A percentile compares a stretch with the other conserved stretches of the same genome.
These are phyloP conservation scores for Mycena venus DNA, from an alignment of 768 basidiomycete genomes.

Conservation along the genomic window DNA sequence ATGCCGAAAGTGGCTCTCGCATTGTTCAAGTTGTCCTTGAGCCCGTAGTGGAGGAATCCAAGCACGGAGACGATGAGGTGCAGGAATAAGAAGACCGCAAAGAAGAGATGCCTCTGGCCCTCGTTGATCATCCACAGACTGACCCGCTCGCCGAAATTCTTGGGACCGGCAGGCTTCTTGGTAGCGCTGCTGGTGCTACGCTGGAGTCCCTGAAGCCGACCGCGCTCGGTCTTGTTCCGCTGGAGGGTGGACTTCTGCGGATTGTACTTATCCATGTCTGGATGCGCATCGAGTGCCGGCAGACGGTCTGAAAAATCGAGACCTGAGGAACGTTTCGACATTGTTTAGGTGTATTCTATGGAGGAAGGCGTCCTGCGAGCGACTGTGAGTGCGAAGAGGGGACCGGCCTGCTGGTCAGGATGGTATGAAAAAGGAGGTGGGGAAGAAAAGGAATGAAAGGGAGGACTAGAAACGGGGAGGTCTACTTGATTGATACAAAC, in stretches of 20 bases:
- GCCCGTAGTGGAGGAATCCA: slow-evolving; percentile 67
- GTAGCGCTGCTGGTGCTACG: slow-evolving; percentile 42
- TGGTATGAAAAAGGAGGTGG: slow-evolving; percentile 1
- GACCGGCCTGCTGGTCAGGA: slow-evolving; percentile 38
- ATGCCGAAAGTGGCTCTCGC: slow-evolving; percentile 70
- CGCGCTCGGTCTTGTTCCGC: slow-evolving; percentile 76
- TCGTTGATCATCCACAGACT: slow-evolving; percentile 80
- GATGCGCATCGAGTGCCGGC: slow-evolving; percentile 44
- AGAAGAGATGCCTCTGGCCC: slow-evolving; percentile 72
- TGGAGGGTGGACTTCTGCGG: slow-evolving; percentile 53
- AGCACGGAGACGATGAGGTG: slow-evolving; percentile 71
- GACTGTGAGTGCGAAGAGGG: slow-evolving; percentile 15
- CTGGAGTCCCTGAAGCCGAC: slow-evolving; percentile 75
- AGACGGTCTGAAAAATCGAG: slow-evolving; percentile 63
- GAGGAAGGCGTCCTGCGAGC: slow-evolving; percentile 12
- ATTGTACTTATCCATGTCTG: slow-evolving; percentile 39
- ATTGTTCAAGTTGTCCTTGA: slow-evolving; percentile 69
- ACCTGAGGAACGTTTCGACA: slow-evolving; percentile 52
- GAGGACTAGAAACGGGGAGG: slow-evolving; percentile 37
- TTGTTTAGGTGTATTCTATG: slow-evolving; percentile 14
- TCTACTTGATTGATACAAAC: slow-evolving; percentile 4
- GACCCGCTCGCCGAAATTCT: slow-evolving; percentile 42
- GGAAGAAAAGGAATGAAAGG: slow-evolving; percentile 14
- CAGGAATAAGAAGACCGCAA: slow-evolving; percentile 71
- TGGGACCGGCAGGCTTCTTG: slow-evolving; percentile 48